Conservation (phyloP, 2,329 filamentous ascomycete species). For the Didymella segeticola region DNA sequence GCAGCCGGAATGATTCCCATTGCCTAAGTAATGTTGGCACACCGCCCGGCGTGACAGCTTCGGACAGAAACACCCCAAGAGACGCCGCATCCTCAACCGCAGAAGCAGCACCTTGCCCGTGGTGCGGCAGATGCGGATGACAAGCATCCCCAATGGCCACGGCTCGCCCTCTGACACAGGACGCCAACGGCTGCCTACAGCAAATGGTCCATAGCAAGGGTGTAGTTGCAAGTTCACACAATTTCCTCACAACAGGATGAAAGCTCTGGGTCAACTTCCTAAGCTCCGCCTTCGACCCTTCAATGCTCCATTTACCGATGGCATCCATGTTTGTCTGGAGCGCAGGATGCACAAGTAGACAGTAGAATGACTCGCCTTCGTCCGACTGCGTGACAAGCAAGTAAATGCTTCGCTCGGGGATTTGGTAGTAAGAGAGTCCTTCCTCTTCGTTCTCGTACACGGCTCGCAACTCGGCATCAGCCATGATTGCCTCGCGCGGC, state of each 20-base stretch:
- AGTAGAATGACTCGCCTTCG: slow-evolving; percentile 2
- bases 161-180: slow-evolving; percentile 1
- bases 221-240: slow-evolving; percentile 11
- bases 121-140: slow-evolving; percentile 8
- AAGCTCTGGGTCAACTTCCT: background rate
- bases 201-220: slow-evolving; percentile 12
- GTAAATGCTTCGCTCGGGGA: slow-evolving; percentile 4
- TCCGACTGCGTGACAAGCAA: slow-evolving; percentile 8
- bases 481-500: slow-evolving; percentile 3
- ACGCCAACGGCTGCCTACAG: slow-evolving; percentile 5
- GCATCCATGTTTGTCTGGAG: slow-evolving; percentile 2
- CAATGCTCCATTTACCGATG: slow-evolving; percentile 1
- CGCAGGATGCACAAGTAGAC: slow-evolving; percentile 3
- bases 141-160: slow-evolving; percentile 10
- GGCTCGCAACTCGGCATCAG: slow-evolving; percentile 2
- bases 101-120: slow-evolving; percentile 7
- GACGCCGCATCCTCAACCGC: slow-evolving; percentile 11
- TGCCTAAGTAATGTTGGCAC: background rate
- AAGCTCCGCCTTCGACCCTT: slow-evolving; percentile 1
- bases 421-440: slow-evolving; percentile 8
- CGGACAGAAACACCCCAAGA: background rate
- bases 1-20: slow-evolving; percentile 6
- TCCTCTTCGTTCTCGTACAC: slow-evolving; percentile 10
- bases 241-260: slow-evolving; percentile 4
- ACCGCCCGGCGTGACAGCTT: background rate